Conservation (phyloP, 352 stramenopile species). For the Phytophthora pistaciae region DNA sequence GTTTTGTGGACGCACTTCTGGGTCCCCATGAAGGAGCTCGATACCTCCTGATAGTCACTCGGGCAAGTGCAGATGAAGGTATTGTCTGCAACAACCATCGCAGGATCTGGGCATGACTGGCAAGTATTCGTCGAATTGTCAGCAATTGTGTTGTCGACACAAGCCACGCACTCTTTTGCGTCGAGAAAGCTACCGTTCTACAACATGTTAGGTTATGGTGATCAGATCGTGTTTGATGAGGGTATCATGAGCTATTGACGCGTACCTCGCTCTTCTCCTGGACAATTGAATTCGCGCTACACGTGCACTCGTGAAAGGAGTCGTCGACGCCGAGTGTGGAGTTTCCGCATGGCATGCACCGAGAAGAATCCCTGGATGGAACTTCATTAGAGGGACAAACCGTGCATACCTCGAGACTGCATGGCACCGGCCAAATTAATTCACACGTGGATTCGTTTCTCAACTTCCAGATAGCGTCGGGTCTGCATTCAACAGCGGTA, state of each 20-base stretch:
- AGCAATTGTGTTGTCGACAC: slow-evolving; percentile 47
- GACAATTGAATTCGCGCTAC: slow-evolving; percentile 52
- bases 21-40: slow-evolving; percentile 43
- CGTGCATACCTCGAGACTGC: slow-evolving; percentile 53
- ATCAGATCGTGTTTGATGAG: slow-evolving; percentile 3
- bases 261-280: slow-evolving; percentile 60
- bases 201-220: background rate
- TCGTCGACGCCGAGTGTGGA: slow-evolving; percentile 60
- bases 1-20: slow-evolving; percentile 55
- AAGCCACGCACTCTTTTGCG: slow-evolving; percentile 72
- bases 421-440: slow-evolving; percentile 73
- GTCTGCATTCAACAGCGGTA: slow-evolving; percentile 12
- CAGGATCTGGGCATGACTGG: slow-evolving; percentile 71
- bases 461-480: slow-evolving; percentile 26
- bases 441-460: slow-evolving; percentile 50
- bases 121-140: slow-evolving; percentile 61
- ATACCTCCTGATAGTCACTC: slow-evolving; percentile 61
- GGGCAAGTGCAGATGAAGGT: slow-evolving; percentile 64
- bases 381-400: slow-evolving; percentile 48
- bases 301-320: slow-evolving; percentile 57
- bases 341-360: slow-evolving; percentile 68
- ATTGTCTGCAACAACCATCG: slow-evolving; percentile 71
- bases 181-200: slow-evolving; percentile 61
- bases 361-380: slow-evolving; percentile 48
- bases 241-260: background rate